Percentiles rank a stretch among this genome's conserved stretches.
Conservation (phyloP, 805 yeast species). For the Candida rishiriensis region DNA sequence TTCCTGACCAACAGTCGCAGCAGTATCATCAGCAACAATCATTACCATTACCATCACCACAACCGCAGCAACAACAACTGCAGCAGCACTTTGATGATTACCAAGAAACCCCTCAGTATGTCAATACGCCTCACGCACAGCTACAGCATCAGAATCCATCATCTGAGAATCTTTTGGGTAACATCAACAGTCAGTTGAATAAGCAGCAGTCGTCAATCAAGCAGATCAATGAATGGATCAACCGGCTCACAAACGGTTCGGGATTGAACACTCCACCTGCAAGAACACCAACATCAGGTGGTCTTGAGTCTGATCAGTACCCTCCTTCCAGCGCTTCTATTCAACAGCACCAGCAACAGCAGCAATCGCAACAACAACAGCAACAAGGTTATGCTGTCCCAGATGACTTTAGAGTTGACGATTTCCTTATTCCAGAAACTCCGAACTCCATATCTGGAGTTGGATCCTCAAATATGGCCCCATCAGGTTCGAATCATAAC, state of each 20-base stretch:
- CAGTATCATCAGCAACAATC: conserved; percentile 4
- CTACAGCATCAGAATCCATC: conserved; percentile 10
- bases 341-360: too few species aligned
- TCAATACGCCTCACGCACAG: neutral
- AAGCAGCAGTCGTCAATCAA: conserved; percentile 49
- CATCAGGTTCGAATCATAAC: too few species aligned
- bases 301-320: conserved; percentile 3
- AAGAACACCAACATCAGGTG: conserved; percentile 11
- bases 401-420: conserved; percentile 33
- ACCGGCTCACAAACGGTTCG: conserved; percentile 23
- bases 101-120: neutral
- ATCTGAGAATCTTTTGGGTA: conserved; percentile 28
- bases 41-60: conserved; percentile 6
- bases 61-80: conserved; percentile 1
- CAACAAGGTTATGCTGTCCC: too few species aligned
- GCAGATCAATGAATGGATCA: conserved; percentile 56
- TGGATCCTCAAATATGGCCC: too few species aligned
- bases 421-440: conserved; percentile 27
- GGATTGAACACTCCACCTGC: conserved; percentile 7
- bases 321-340: too few species aligned
- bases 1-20: neutral
- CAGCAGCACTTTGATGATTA: neutral
- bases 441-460: conserved; percentile 12
- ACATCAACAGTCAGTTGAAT: conserved; percentile 42
- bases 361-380: too few species aligned